phyloP scores from a whole-genome alignment of 768 basidiomycete genomes.

The Serendipita vermifera region DNA sequence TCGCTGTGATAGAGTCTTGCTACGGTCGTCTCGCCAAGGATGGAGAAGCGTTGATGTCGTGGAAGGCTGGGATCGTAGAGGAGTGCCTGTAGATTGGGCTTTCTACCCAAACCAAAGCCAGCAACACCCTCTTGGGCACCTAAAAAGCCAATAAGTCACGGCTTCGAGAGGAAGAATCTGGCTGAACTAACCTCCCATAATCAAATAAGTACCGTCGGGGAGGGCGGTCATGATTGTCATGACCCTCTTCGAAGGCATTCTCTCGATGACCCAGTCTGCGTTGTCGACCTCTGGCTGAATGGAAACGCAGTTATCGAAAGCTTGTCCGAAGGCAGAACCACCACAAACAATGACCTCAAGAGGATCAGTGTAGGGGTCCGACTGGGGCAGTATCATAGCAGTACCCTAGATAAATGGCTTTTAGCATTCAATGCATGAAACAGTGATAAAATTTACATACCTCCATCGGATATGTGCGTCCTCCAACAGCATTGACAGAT shows the following conservation, averaged over 20 bases:
- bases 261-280: constrained; percentile 56
- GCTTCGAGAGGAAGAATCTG: neutral
- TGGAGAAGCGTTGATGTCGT: constrained; percentile 45
- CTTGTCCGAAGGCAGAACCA: constrained; percentile 13
- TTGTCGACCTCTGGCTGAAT: constrained; percentile 52
- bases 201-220: constrained; percentile 16
- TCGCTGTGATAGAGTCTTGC: constrained; percentile 17
- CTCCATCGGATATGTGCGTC: too few species aligned
- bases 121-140: constrained; percentile 16
- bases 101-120: constrained; percentile 16
- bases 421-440: too few species aligned
- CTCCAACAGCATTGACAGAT: too few species aligned
- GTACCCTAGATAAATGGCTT: too few species aligned
- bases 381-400: constrained; percentile 29
- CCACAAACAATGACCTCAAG: constrained; percentile 16
- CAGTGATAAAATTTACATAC: too few species aligned
- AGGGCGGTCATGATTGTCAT: constrained; percentile 17
- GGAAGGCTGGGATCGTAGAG: constrained; percentile 57
- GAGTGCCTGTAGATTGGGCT: constrained; percentile 43
- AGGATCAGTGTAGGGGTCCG: constrained; percentile 48
- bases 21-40: constrained; percentile 17
- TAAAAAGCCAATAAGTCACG: neutral
- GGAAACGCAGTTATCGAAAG: constrained; percentile 36
- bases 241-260: constrained; percentile 46
- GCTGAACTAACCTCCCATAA: neutral